A percentile compares a stretch with the other conserved stretches of the same genome.
Conservation (phyloP, 2,329 filamentous ascomycete species). For the Stemphylium vesicarium region DNA sequence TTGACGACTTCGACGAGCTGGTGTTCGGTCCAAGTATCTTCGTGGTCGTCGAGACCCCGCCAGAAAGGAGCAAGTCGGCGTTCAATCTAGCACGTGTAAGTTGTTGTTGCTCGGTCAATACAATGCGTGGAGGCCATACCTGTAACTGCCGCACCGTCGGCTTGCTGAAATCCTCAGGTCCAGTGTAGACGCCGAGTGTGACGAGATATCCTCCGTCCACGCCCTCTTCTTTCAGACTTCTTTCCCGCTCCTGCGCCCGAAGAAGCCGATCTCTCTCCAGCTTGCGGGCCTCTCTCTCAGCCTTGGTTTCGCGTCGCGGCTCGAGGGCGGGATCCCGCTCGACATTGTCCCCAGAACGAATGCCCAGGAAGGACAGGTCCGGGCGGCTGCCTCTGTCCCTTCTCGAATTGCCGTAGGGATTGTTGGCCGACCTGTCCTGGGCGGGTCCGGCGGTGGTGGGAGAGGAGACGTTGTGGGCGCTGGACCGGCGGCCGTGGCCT, state of each 20-base stretch:
- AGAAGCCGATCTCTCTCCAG: slow-evolving; percentile 79
- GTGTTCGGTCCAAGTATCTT: slow-evolving; percentile 87
- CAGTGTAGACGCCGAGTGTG: slow-evolving; percentile 91
- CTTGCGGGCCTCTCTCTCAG: slow-evolving; percentile 86
- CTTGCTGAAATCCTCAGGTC: slow-evolving; percentile 92
- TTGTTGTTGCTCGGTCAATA: slow-evolving; percentile 4
- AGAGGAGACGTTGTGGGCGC: slow-evolving; percentile 40
- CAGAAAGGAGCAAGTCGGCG: slow-evolving; percentile 92
- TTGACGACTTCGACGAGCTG: slow-evolving; percentile 92
- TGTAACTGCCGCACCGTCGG: slow-evolving; percentile 84
- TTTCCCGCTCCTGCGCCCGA: slow-evolving; percentile 82
- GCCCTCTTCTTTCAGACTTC: slow-evolving; percentile 88
- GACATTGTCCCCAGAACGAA: slow-evolving; percentile 57
- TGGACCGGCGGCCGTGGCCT: slow-evolving; percentile 43
- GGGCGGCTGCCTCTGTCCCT: slow-evolving; percentile 61
- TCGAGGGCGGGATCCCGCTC: slow-evolving; percentile 61
- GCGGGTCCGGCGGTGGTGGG: slow-evolving; percentile 35
- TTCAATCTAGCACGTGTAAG: slow-evolving; percentile 73
- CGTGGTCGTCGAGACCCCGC: slow-evolving; percentile 89
- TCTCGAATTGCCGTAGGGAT: slow-evolving; percentile 53
- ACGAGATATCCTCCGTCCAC: slow-evolving; percentile 95
- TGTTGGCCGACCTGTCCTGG: slow-evolving; percentile 39
- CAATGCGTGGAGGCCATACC: slow-evolving; percentile 60
- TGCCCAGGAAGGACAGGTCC: slow-evolving; percentile 65
- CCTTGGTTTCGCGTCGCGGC: slow-evolving; percentile 81